Evolutionary conservation across 768 basidiomycete genomes (phyloP).

Genomic region (Cubamyces sp.): DNA sequence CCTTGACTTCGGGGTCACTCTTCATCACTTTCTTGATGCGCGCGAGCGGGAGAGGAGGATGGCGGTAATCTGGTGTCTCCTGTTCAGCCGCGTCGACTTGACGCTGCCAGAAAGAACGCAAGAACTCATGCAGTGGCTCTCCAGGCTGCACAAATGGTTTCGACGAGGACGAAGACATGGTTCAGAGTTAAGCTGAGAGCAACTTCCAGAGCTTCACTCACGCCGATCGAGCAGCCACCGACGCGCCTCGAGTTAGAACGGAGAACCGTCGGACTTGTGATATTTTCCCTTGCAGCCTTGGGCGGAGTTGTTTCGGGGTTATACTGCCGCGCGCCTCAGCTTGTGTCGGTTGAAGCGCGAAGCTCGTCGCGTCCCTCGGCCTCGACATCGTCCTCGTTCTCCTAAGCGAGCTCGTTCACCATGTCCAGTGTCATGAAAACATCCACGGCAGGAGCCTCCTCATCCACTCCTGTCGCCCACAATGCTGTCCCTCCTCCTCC

Average conservation of each 20-base stretch:
- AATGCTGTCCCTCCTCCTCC: conserved; percentile 76
- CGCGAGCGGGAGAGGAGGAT: conserved; percentile 89
- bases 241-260: not conserved
- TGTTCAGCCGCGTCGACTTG: conserved; percentile 87
- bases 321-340: not conserved
- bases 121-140: conserved; percentile 84
- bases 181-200: not conserved
- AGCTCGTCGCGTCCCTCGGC: conserved; percentile 3
- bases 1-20: conserved; percentile 96
- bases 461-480: conserved; percentile 48
- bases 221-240: conserved; percentile 1
- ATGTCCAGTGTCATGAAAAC: conserved; percentile 29
- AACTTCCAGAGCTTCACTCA: not conserved
- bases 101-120: conserved; percentile 88
- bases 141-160: conserved; percentile 80
- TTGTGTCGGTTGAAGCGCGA: conserved; percentile 1
- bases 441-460: conserved; percentile 28
- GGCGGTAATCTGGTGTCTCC: conserved; percentile 86
- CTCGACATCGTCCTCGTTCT: not conserved
- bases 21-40: conserved; percentile 99
- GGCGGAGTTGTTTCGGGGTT: not conserved
- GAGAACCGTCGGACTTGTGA: not conserved
- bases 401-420: not conserved
- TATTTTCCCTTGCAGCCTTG: too few species aligned
- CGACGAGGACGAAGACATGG: conserved; percentile 25